Evolutionary conservation across 345 rosid species (phyloP).

Genomic region (Stellera chamaejasme): DNA sequence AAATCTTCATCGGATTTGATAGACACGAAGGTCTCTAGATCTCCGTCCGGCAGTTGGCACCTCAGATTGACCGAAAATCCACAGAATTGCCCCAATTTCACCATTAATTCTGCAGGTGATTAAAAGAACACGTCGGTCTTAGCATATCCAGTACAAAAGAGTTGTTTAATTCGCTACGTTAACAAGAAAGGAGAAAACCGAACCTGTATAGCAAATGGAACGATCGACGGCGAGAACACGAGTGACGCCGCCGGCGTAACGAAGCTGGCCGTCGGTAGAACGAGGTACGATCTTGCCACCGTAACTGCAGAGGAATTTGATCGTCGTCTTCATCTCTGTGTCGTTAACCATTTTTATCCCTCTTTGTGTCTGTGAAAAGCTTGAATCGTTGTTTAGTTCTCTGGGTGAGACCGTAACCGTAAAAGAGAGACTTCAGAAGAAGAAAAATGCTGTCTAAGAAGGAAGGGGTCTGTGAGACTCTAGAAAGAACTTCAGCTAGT

Average conservation of each 20-base stretch:
- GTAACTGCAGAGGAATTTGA: constrained; percentile 86
- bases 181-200: neutral
- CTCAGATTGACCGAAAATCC: constrained; percentile 35
- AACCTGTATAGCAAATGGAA: constrained; percentile 58
- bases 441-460: too few relatives aligned
- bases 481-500: too few relatives aligned
- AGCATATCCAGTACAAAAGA: neutral
- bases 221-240: constrained; percentile 72
- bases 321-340: constrained; percentile 6
- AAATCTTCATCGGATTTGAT: constrained; percentile 79
- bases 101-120: constrained; percentile 29
- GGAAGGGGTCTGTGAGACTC: too few relatives aligned
- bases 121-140: neutral
- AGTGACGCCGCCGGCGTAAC: constrained; percentile 80
- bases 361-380: neutral
- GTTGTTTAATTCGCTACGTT: neutral
- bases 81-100: constrained; percentile 28
- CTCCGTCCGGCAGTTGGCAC: constrained; percentile 75
- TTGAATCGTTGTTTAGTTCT: too few relatives aligned
- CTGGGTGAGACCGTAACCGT: too few relatives aligned
- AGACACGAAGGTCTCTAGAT: constrained; percentile 70
- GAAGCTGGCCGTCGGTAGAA: constrained; percentile 58
- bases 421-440: too few relatives aligned
- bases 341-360: constrained; percentile 15
- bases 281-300: constrained; percentile 73